phyloP scores from a whole-genome alignment of 1,139 yeast species.

The Blastobotrys malaysiensis region DNA sequence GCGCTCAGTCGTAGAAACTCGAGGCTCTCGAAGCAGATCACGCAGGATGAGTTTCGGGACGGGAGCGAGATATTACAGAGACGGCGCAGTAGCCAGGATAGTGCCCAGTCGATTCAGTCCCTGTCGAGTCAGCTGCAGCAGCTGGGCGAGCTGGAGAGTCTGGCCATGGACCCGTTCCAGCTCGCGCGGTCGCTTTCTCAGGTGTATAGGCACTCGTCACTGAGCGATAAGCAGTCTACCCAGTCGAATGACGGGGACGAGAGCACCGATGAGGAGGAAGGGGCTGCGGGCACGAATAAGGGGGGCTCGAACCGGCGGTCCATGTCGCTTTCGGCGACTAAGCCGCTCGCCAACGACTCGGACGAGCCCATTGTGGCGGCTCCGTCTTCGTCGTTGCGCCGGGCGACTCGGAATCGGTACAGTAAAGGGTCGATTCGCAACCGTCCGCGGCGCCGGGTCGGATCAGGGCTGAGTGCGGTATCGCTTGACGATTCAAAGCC shows the following conservation, averaged over 20 bases:
- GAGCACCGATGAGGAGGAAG: neutral
- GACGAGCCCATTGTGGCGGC: conserved; percentile 29
- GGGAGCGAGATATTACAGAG: conserved; percentile 37
- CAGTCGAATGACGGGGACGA: neutral
- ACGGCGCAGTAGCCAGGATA: conserved; percentile 16
- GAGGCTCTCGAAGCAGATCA: conserved; percentile 36
- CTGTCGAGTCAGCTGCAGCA: conserved; percentile 28
- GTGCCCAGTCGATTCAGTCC: conserved; percentile 26
- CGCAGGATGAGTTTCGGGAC: conserved; percentile 35
- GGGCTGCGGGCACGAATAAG: neutral
- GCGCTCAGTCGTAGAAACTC: conserved; percentile 28
- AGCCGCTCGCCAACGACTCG: conserved; percentile 25
- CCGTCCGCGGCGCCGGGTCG: neutral
- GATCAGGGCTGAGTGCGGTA: neutral
- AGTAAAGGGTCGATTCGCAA: conserved; percentile 15
- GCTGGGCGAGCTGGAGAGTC: conserved; percentile 31
- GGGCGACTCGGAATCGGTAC: conserved; percentile 28
- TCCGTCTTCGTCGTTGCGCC: conserved; percentile 26
- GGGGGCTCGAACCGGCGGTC: conserved; percentile 5
- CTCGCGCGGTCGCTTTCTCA: conserved; percentile 27
- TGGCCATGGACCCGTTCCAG: conserved; percentile 32
- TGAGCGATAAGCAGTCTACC: neutral
- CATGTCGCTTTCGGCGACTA: conserved; percentile 9
- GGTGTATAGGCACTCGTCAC: neutral
- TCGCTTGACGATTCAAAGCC: neutral